Percentiles rank a stretch among this genome's conserved stretches.
Evolutionary conservation across 176 grass and related monocot genomes (phyloP).

Genomic region (Chloris gayana): DNA sequence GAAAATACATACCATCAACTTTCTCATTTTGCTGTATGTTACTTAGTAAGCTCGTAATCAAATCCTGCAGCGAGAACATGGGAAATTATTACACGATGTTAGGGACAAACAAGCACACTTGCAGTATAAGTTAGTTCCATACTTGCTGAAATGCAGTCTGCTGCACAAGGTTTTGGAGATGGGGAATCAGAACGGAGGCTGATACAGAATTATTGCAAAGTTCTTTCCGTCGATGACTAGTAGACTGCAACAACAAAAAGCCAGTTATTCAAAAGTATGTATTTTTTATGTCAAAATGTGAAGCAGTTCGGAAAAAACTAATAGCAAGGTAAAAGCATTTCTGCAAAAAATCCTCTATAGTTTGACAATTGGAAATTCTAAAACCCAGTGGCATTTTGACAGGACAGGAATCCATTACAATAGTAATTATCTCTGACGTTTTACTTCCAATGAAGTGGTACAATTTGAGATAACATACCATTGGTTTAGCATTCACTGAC

Average conservation of each 20-base stretch:
- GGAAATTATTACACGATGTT: neutral
- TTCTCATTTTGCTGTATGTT: conserved; percentile 81
- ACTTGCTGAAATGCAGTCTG: conserved; percentile 97
- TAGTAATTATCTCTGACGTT: neutral
- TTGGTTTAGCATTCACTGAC: conserved; percentile 53
- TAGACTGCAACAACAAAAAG: conserved; percentile 52
- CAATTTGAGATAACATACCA: conserved; percentile 50
- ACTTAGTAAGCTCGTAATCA: conserved; percentile 77
- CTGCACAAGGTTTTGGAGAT: conserved; percentile 96
- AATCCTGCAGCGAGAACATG: conserved; percentile 55
- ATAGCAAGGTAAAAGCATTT: neutral
- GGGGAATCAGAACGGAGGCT: conserved; percentile 79
- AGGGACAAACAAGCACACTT: conserved; percentile 8
- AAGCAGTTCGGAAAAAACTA: neutral
- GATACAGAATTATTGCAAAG: conserved; percentile 64
- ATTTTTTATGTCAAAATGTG: neutral
- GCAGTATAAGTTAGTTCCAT: conserved; percentile 37
- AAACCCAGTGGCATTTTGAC: neutral
- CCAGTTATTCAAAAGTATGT: conserved; percentile 13
- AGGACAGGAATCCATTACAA: neutral
- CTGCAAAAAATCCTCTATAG: too few relatives aligned
- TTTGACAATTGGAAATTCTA: neutral
- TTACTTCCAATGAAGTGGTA: conserved; percentile 9
- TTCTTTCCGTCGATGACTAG: conserved; percentile 60
- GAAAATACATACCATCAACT: conserved; percentile 54